Evolutionary conservation across 805 yeast species (phyloP).

Genomic region (Komagataella kurtzmanii): DNA sequence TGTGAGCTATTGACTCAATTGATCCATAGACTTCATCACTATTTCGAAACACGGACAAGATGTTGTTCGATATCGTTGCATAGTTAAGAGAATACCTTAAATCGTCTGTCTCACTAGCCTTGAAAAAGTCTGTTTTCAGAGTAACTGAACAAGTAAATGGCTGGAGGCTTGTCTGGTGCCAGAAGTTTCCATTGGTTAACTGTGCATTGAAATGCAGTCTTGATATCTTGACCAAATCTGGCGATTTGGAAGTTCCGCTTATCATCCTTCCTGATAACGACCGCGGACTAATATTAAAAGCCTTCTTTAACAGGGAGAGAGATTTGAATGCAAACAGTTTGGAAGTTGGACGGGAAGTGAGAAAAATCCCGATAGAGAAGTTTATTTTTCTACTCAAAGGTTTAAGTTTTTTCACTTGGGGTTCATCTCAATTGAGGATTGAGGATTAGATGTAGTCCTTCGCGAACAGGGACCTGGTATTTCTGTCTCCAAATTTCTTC

Average conservation of each 20-base stretch:
- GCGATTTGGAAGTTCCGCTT: neutral
- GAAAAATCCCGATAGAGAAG: neutral
- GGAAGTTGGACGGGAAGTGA: neutral
- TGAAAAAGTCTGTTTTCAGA: constrained; percentile 51
- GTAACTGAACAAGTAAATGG: constrained; percentile 48
- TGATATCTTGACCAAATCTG: neutral
- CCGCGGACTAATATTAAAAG: neutral
- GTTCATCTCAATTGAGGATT: too few species aligned
- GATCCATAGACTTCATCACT: constrained; percentile 17
- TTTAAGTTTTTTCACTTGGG: neutral
- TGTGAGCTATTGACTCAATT: constrained; percentile 26
- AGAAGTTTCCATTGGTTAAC: constrained; percentile 34
- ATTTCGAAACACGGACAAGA: neutral
- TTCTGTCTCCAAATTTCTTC: neutral
- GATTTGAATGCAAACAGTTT: neutral
- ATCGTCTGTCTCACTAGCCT: constrained; percentile 75
- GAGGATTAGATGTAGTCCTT: neutral
- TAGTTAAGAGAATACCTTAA: constrained; percentile 75
- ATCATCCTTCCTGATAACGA: neutral
- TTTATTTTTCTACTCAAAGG: neutral
- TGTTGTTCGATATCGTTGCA: constrained; percentile 49
- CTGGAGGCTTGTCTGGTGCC: constrained; percentile 57
- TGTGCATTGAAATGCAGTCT: neutral
- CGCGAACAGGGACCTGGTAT: neutral
- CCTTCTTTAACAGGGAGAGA: neutral